Evolutionary conservation across 331 rosid species (phyloP).

Genomic region (Malus hybrid): DNA sequence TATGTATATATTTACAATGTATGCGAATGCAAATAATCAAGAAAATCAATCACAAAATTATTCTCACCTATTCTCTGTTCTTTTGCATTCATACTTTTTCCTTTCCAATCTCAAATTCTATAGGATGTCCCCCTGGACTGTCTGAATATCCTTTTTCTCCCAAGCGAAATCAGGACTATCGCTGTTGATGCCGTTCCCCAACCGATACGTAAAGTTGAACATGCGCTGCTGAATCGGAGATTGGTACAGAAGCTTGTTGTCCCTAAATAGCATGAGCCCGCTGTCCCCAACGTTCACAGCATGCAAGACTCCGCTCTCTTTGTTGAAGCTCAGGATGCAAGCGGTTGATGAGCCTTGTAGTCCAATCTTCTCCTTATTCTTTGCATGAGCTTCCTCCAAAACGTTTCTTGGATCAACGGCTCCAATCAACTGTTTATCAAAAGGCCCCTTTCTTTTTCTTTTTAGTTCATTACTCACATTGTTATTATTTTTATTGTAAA

Average conservation of each 20-base stretch:
- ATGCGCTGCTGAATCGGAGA: not conserved
- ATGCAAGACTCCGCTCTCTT: not conserved
- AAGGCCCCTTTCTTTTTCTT: not conserved
- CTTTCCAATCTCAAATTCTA: no score
- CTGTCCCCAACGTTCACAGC: slow-evolving; percentile 6
- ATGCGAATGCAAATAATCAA: no score
- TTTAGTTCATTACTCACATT: no score
- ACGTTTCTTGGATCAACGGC: not conserved
- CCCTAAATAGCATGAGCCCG: slow-evolving; percentile 11
- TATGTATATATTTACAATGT: no score
- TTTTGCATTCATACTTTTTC: no score
- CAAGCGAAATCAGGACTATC: not conserved
- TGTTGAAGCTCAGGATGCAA: not conserved
- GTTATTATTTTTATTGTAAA: no score
- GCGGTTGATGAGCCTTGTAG: slow-evolving; percentile 8
- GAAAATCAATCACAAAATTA: no score
- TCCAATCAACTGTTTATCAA: not conserved
- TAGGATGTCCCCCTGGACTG: not conserved
- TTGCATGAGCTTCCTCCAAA: not conserved
- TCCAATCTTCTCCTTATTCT: not conserved
- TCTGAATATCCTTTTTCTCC: not conserved
- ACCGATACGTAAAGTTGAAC: not conserved
- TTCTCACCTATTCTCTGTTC: no score
- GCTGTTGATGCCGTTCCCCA: not conserved
- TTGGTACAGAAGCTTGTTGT: not conserved